Base-by-base conservation (phyloP, 495 filamentous ascomycete genomes). In the Schizothecium vesticola region DNA sequence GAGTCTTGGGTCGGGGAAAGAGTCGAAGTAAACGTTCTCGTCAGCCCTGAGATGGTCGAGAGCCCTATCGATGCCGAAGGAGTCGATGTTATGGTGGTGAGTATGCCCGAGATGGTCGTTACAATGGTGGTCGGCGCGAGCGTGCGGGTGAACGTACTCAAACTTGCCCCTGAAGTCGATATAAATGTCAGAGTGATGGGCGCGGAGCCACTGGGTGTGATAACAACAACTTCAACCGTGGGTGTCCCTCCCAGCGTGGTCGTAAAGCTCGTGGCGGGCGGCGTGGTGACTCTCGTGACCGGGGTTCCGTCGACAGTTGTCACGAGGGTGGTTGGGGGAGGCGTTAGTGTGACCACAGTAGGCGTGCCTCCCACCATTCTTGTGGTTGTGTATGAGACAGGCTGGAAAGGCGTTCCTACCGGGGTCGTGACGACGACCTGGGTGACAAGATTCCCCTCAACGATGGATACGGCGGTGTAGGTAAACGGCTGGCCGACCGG, bases 1-100 rank as follows among this genome's bases (percentile, higher is more conserved):
- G 60, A 43, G 10, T 29, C 11, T 7, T 23, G 2, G 59, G 70
- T 74, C 9, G 70, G 65, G 3, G 67, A 24, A 3, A 65, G 21
- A 23, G 75, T 79, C 0, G 72, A 70, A 23, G 69, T 74, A 43
- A 66, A 71, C 19, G 72, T 79, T 9, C 59, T 58, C 6, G 74
- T 76, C 21, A 70, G 60, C 8, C 16, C 13, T 8, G 71, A 59
- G 22, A 56, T 51, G 23, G 77, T 78, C 10, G 75, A 71, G 56
- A 71, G 51, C 26, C 59, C 64, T 12, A 73, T 75, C 12, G 57
- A 63, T 0, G 69, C 56, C 12, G 74, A 69, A 0, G 74, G 75
- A 22, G 75, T 76, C 3, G 73, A 76, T 24, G 72, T 76, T 28
- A 77, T 70, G 43, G 75, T 78, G 6, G 68, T 71, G 8, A 73